These are phyloP conservation scores for Mycena citricolor DNA, from an alignment of 1,284 basidiomycete species.

Conservation along the genomic window DNA sequence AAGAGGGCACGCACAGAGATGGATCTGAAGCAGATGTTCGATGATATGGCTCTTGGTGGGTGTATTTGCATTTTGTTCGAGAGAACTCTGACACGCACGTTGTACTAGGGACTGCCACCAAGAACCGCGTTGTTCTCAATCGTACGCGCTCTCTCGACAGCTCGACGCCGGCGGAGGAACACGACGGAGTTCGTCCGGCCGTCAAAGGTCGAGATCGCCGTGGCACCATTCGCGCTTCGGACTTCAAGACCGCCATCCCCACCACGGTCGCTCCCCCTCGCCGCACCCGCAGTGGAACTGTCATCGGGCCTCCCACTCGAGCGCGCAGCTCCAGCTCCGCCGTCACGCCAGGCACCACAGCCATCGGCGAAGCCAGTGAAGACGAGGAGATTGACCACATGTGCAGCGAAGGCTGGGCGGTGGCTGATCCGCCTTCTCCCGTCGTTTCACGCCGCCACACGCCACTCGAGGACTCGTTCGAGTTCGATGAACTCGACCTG, in stretches of 20 bases:
- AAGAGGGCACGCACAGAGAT: neutral
- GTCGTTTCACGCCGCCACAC: slow-evolving; percentile 25
- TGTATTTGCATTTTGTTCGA: slow-evolving; percentile 1
- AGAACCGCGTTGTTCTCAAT: slow-evolving; percentile 7
- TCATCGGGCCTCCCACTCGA: slow-evolving; percentile 11
- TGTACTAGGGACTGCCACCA: slow-evolving; percentile 9
- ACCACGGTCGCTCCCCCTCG: slow-evolving; percentile 33
- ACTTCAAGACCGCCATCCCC: slow-evolving; percentile 29
- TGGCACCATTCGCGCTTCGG: slow-evolving; percentile 49
- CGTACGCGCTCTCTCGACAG: slow-evolving; percentile 25
- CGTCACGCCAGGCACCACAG: too few relatives aligned
- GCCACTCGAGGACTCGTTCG: neutral
- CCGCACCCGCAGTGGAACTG: slow-evolving; percentile 9
- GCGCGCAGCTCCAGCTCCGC: slow-evolving; percentile 1
- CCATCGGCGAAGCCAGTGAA: slow-evolving; percentile 18
- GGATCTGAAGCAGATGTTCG: slow-evolving; percentile 26
- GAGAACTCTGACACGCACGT: neutral
- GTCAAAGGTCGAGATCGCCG: slow-evolving; percentile 39
- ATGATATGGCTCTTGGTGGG: slow-evolving; percentile 25
- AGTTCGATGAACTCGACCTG: slow-evolving; percentile 4
- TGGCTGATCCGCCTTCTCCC: slow-evolving; percentile 35
- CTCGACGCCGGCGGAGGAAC: slow-evolving; percentile 18
- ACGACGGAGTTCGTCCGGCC: slow-evolving; percentile 12
- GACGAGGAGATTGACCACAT: slow-evolving; percentile 25
- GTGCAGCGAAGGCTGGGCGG: slow-evolving; percentile 31